Evolutionary conservation across 2,329 filamentous ascomycete genomes (phyloP).

Genomic region (Aspergillus fructus): DNA sequence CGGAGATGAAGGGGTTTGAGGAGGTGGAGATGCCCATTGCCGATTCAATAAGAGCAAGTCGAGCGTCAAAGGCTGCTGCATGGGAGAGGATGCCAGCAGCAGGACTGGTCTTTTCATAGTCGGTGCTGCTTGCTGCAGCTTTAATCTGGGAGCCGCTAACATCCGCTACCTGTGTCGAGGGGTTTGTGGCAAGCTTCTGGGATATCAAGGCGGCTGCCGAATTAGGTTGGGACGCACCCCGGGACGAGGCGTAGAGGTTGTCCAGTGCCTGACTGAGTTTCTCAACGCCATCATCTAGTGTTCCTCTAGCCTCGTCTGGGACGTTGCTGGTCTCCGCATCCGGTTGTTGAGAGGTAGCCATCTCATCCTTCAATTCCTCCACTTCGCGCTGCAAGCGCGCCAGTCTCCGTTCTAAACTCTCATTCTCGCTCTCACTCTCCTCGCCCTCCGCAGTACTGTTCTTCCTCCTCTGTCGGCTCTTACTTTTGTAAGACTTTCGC

Average conservation of each 20-base stretch:
- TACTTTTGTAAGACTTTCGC: slow-evolving; percentile 77
- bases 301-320: slow-evolving; percentile 43
- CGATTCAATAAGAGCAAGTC: slow-evolving; percentile 76
- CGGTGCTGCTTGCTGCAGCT: slow-evolving; percentile 6
- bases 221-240: slow-evolving; percentile 23
- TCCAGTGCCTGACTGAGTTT: slow-evolving; percentile 73
- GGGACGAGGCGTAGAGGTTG: slow-evolving; percentile 51
- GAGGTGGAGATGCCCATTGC: slow-evolving; percentile 75
- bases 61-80: slow-evolving; percentile 82
- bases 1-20: slow-evolving; percentile 53
- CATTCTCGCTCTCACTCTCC: slow-evolving; percentile 76
- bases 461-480: slow-evolving; percentile 62
- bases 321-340: slow-evolving; percentile 55
- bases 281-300: slow-evolving; percentile 57
- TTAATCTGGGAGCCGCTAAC: slow-evolving; percentile 11
- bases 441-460: slow-evolving; percentile 56
- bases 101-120: slow-evolving; percentile 16
- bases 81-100: slow-evolving; percentile 64
- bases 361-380: slow-evolving; percentile 64
- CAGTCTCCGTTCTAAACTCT: slow-evolving; percentile 74
- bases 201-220: slow-evolving; percentile 37
- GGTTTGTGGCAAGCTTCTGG: slow-evolving; percentile 31
- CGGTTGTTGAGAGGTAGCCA: slow-evolving; percentile 39
- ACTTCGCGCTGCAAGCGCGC: slow-evolving; percentile 80
- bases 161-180: slow-evolving; percentile 4